These are phyloP conservation scores for Hypoxylon fragiforme DNA, from an alignment of 495 filamentous ascomycete genomes.

Conservation along the genomic window DNA sequence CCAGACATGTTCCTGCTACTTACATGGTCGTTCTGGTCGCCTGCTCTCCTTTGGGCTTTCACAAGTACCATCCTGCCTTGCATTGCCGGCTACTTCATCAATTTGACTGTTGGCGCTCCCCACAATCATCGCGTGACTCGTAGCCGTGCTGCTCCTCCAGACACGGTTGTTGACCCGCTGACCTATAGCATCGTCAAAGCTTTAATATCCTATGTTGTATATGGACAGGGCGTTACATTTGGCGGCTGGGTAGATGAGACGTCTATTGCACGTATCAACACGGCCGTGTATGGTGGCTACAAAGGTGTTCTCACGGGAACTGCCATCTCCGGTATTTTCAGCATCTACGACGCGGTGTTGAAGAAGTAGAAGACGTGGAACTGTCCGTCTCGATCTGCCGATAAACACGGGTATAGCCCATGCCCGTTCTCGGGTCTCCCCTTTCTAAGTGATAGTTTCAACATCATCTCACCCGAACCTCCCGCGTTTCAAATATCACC, in stretches of 20 bases:
- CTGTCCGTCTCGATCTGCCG: neutral
- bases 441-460: too few relatives aligned
- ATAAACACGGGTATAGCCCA: too few relatives aligned
- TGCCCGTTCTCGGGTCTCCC: too few relatives aligned
- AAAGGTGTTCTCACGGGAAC: constrained; percentile 71
- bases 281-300: constrained; percentile 70
- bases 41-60: constrained; percentile 74
- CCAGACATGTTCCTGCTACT: constrained; percentile 85
- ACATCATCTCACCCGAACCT: too few relatives aligned
- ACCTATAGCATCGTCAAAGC: constrained; percentile 88
- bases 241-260: constrained; percentile 61
- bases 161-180: constrained; percentile 75
- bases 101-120: constrained; percentile 61
- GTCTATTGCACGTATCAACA: constrained; percentile 63
- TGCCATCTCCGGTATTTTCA: constrained; percentile 67
- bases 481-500: neutral
- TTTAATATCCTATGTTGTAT: constrained; percentile 75
- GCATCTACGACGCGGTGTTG: constrained; percentile 82
- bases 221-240: constrained; percentile 68
- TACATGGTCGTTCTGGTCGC: constrained; percentile 78
- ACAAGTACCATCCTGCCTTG: constrained; percentile 72
- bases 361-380: constrained; percentile 61
- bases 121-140: constrained; percentile 31
- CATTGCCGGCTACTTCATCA: constrained; percentile 81
- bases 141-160: constrained; percentile 36